Evolutionary conservation across 2,329 filamentous ascomycete genomes (phyloP).

Genomic region (Talaromyces amestolkiae): DNA sequence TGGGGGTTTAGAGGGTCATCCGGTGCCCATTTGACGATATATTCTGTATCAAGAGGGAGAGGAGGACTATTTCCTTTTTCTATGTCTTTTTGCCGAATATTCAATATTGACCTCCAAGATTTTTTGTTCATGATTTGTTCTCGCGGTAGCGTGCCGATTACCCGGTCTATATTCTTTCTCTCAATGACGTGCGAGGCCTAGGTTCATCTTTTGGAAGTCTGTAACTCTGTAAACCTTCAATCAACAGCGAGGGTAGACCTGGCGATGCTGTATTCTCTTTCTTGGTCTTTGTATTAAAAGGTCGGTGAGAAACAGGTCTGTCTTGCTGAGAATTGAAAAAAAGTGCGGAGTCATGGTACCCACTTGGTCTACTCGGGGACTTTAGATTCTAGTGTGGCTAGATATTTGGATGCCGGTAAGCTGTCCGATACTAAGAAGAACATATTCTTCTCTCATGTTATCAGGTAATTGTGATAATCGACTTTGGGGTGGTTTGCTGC

Average conservation of each 20-base stretch:
- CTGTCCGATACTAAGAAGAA: too few species aligned
- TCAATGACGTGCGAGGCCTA: neutral
- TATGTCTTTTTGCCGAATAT: neutral
- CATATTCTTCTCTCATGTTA: too few species aligned
- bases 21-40: constrained; percentile 17
- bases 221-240: neutral
- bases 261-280: neutral
- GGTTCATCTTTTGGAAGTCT: neutral
- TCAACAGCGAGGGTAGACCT: neutral
- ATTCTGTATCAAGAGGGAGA: constrained; percentile 6
- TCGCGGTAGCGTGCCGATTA: neutral
- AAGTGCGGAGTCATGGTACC: neutral
- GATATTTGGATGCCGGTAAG: too few species aligned
- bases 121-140: neutral
- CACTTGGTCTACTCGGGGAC: neutral
- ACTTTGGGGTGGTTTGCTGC: too few species aligned
- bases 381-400: neutral
- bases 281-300: neutral
- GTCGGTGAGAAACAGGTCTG: neutral
- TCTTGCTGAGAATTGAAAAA: neutral
- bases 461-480: too few species aligned
- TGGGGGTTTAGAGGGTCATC: constrained; percentile 47
- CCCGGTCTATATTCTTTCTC: neutral
- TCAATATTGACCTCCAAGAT: neutral
- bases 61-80: constrained; percentile 7